phyloP scores from a whole-genome alignment of 2,329 filamentous ascomycete genomes.

The Calonectria pseudoreteaudii region DNA sequence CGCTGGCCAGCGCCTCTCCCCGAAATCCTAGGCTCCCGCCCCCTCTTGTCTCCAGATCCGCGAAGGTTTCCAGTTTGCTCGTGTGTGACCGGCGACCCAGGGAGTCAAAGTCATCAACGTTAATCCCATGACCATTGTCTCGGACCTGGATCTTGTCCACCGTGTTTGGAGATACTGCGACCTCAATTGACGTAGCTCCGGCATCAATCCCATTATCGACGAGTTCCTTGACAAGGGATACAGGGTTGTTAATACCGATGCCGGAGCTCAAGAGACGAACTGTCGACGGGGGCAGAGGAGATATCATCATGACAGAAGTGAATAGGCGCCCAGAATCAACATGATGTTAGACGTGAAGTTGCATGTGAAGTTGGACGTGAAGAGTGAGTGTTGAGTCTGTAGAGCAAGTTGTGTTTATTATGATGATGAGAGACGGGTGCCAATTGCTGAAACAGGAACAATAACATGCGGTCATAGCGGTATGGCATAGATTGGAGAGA shows the following conservation, averaged over 20 bases:
- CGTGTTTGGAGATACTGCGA: conserved; percentile 74
- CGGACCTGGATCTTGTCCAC: conserved; percentile 77
- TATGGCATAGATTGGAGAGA: conserved; percentile 9
- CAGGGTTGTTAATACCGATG: conserved; percentile 69
- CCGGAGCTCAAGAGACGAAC: conserved; percentile 70
- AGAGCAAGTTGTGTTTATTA: not conserved
- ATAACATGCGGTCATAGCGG: conserved; percentile 11
- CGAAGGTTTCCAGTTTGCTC: conserved; percentile 76
- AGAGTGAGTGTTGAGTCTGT: not conserved
- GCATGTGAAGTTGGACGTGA: conserved; percentile 7
- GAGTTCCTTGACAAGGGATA: conserved; percentile 78
- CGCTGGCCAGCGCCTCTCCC: conserved; percentile 78
- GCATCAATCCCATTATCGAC: conserved; percentile 84
- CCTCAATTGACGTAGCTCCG: conserved; percentile 72
- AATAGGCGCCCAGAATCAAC: conserved; percentile 21
- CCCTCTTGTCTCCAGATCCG: conserved; percentile 69
- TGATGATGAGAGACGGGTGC: not conserved
- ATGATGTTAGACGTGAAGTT: conserved; percentile 19
- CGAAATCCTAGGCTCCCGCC: conserved; percentile 78
- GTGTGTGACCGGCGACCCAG: conserved; percentile 78
- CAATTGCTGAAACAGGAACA: conserved; percentile 7
- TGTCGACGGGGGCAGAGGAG: conserved; percentile 59
- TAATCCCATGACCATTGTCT: conserved; percentile 81
- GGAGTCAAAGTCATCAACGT: conserved; percentile 67
- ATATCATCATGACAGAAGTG: conserved; percentile 59